These are phyloP conservation scores for Nigrospora sphaerica DNA, from an alignment of 2,329 filamentous ascomycete genomes.

Conservation along the genomic window DNA sequence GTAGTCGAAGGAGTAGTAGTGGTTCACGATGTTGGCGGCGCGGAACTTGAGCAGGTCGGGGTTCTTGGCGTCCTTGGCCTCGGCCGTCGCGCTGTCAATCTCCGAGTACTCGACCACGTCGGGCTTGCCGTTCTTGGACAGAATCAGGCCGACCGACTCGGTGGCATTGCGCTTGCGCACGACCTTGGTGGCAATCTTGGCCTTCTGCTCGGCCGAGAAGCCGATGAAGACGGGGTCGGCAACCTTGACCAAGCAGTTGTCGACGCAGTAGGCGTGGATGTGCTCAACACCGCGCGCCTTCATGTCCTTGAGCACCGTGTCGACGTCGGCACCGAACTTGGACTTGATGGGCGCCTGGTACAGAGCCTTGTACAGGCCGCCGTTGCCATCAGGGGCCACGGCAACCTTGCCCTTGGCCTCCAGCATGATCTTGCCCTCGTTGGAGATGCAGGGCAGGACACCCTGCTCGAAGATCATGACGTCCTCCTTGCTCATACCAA, in stretches of 20 bases:
- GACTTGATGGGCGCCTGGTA: constrained; percentile 17
- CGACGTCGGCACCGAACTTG: constrained; percentile 41
- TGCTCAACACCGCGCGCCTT: constrained; percentile 83
- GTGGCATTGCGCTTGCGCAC: constrained; percentile 96
- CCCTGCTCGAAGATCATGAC: constrained; percentile 95
- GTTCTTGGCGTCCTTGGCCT: constrained; percentile 79
- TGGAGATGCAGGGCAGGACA: constrained; percentile 91
- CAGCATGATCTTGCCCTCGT: constrained; percentile 93
- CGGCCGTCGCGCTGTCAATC: constrained; percentile 82
- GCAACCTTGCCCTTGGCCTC: constrained; percentile 87
- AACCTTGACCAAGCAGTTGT: constrained; percentile 99
- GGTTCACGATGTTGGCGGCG: constrained; percentile 98
- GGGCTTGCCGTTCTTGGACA: constrained; percentile 91
- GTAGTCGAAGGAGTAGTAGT: constrained; percentile 97
- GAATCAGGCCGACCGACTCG: constrained; percentile 89
- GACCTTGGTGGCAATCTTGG: constrained; percentile 98
- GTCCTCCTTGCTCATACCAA: constrained; percentile 79
- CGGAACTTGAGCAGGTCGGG: constrained; percentile 84
- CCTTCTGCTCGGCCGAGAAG: constrained; percentile 78
- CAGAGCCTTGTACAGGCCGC: constrained; percentile 93
- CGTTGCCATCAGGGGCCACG: constrained; percentile 94
- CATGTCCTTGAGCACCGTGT: constrained; percentile 82
- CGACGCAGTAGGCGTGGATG: constrained; percentile 95
- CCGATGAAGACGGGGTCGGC: constrained; percentile 94
- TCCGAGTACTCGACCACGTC: constrained; percentile 99